Percentiles rank a stretch among this genome's conserved stretches.
Evolutionary conservation across 78 protist genomes (phyloP).

Genomic region (Dictyostelium brefeldianum): DNA sequence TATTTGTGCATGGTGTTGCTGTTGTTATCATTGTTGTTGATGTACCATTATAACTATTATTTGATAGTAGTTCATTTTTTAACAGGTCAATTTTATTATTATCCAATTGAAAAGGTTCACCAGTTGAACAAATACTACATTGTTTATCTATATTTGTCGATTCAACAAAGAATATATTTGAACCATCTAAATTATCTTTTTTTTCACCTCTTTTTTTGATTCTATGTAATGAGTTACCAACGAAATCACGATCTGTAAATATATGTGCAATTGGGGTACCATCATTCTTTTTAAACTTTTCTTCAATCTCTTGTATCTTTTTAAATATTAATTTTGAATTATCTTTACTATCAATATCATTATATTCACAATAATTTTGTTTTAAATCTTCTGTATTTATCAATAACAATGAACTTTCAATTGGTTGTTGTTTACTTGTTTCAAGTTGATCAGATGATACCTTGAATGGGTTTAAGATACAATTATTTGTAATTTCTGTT

Average conservation of each 20-base stretch:
- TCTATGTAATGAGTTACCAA: background rate
- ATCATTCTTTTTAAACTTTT: background rate
- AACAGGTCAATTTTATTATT: background rate
- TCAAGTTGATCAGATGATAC: background rate
- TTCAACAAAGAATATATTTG: background rate
- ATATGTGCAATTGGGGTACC: background rate
- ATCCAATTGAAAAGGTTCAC: background rate
- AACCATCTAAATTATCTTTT: background rate
- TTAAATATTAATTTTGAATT: background rate
- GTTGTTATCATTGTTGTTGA: background rate
- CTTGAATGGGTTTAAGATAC: background rate
- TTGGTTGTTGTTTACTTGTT: background rate
- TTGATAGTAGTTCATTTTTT: background rate
- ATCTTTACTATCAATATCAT: background rate
- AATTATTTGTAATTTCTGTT: background rate
- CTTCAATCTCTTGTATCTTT: background rate
- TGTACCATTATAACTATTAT: background rate
- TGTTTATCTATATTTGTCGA: background rate
- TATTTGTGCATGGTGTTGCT: background rate
- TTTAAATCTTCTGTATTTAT: background rate
- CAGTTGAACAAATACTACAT: background rate
- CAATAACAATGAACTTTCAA: background rate
- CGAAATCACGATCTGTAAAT: background rate
- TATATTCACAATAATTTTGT: background rate
- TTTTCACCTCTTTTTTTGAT: background rate